Conservation (phyloP, 495 filamentous ascomycete species). For the Annulohypoxylon bovei region DNA sequence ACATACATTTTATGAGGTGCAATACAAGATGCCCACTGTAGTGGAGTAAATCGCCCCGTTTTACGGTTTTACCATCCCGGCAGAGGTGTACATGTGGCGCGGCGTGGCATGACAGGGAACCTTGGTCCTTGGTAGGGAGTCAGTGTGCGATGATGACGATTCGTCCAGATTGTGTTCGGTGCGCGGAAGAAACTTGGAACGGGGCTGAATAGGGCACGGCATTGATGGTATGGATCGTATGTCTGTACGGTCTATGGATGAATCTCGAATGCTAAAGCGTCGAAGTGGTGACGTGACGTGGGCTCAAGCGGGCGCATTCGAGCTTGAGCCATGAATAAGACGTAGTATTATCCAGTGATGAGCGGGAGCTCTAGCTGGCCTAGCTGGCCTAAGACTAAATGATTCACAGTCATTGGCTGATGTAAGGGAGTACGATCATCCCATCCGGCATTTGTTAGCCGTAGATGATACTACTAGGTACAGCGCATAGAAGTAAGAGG, state of each 20-base stretch:
- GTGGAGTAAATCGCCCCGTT: too few species aligned
- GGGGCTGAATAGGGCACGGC: not conserved
- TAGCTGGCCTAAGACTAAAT: not conserved
- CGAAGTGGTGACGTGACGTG: conserved; percentile 34
- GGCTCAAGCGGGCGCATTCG: conserved; percentile 7
- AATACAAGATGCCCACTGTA: too few species aligned
- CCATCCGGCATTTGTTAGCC: not conserved
- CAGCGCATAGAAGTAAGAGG: not conserved
- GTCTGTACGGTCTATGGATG: not conserved
- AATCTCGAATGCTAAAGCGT: conserved; percentile 10
- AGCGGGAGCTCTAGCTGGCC: not conserved
- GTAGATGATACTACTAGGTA: not conserved
- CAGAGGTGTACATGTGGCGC: conserved; percentile 28
- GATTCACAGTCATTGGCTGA: not conserved
- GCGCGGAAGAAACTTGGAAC: conserved; percentile 25
- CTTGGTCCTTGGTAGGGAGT: not conserved
- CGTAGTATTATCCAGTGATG: not conserved
- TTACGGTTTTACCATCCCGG: too few species aligned
- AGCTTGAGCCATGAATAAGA: conserved; percentile 9
- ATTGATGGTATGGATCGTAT: not conserved
- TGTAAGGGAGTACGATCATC: not conserved
- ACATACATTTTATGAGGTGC: too few species aligned
- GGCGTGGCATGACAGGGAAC: conserved; percentile 32
- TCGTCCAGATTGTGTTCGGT: not conserved
- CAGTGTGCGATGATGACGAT: conserved; percentile 28